A percentile compares a stretch with the other conserved stretches of the same genome.
phyloP scores from a whole-genome alignment of 2,329 filamentous ascomycete species.

The Aspergillus puulaauensis region DNA sequence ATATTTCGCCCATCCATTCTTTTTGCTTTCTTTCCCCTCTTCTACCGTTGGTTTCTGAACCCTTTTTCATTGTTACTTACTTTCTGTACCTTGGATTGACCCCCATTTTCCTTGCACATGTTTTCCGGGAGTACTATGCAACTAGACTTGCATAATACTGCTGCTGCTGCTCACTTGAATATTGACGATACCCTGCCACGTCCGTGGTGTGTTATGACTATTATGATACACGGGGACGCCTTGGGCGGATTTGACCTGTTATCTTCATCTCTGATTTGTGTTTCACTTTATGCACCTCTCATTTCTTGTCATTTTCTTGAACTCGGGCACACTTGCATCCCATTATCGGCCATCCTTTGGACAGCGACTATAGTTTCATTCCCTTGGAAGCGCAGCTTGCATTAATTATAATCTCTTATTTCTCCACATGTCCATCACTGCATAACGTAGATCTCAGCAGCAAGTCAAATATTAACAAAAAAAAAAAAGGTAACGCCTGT shows the following conservation, averaged over 20 bases:
- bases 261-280: not conserved
- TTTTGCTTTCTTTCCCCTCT: not conserved
- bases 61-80: not conserved
- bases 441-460: not conserved
- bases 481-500: not conserved
- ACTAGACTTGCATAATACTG: not conserved
- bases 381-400: not conserved
- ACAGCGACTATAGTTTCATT: not conserved
- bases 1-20: not conserved
- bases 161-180: conserved; percentile 17
- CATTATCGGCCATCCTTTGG: not conserved
- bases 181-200: conserved; percentile 25
- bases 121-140: not conserved
- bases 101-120: not conserved
- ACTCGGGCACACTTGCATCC: not conserved
- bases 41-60: not conserved
- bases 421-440: not conserved
- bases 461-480: not conserved
- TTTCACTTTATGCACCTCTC: not conserved
- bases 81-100: conserved; percentile 1
- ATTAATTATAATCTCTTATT: not conserved
- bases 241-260: conserved; percentile 7
- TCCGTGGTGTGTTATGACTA: conserved; percentile 22
- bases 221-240: conserved; percentile 19
- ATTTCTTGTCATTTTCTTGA: not conserved